Conservation (phyloP, 805 yeast genomes). For the Candida nemodendra region DNA sequence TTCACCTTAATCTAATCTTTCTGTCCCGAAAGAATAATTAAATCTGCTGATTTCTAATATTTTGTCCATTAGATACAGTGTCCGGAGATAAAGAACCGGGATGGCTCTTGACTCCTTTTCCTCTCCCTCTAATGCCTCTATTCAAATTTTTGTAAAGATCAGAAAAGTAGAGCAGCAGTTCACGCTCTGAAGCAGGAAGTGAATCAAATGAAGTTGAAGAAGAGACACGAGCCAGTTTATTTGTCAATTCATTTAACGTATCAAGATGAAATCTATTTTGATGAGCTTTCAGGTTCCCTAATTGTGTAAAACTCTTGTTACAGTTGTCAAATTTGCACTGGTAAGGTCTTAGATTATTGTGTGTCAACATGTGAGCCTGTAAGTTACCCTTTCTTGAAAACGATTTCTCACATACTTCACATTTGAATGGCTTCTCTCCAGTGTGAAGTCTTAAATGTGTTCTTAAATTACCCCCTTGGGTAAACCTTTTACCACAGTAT, state of each 20-base stretch:
- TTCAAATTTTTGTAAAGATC: constrained; percentile 83
- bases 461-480: constrained; percentile 87
- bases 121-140: constrained; percentile 90
- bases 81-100: background rate
- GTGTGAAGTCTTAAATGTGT: constrained; percentile 87
- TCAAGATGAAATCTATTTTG: constrained; percentile 84
- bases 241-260: constrained; percentile 66
- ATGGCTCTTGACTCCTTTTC: constrained; percentile 40
- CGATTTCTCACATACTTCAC: constrained; percentile 70
- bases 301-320: constrained; percentile 81
- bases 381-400: constrained; percentile 91
- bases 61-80: no score
- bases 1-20: no score
- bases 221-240: constrained; percentile 61
- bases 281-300: constrained; percentile 91
- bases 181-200: constrained; percentile 62
- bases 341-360: constrained; percentile 74
- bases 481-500: constrained; percentile 76
- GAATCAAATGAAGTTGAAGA: constrained; percentile 42
- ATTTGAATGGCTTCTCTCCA: constrained; percentile 86
- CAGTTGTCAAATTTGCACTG: constrained; percentile 80
- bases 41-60: no score
- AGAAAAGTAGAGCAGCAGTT: constrained; percentile 73
- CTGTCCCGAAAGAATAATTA: no score
- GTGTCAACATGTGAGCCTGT: constrained; percentile 84